Evolutionary conservation across 2,329 filamentous ascomycete genomes (phyloP).

Genomic region (Aspergillus ustus): DNA sequence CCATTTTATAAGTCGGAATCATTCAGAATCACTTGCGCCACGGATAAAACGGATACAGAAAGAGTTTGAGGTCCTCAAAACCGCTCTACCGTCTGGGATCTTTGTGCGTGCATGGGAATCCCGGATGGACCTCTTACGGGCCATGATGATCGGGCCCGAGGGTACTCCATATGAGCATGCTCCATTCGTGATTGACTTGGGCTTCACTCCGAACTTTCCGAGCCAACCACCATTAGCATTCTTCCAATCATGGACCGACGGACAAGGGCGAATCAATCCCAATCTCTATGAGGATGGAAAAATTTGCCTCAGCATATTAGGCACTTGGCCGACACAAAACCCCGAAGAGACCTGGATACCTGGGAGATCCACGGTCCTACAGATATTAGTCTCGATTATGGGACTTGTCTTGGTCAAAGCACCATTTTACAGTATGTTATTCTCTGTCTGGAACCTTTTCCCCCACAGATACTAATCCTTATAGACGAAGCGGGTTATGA

Average conservation of each 20-base stretch:
- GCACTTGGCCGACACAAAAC: conserved; percentile 62
- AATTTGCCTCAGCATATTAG: conserved; percentile 63
- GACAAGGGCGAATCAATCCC: conserved; percentile 60
- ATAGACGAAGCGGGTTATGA: conserved; percentile 66
- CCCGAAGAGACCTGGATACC: conserved; percentile 60
- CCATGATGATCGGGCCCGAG: conserved; percentile 61
- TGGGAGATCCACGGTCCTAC: conserved; percentile 58
- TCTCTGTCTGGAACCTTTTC: neutral
- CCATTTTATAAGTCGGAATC: conserved; percentile 39
- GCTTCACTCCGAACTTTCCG: conserved; percentile 57
- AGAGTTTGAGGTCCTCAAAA: conserved; percentile 62
- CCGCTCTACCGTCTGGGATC: conserved; percentile 59
- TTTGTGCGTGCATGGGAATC: conserved; percentile 65
- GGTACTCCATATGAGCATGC: conserved; percentile 66
- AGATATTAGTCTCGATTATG: conserved; percentile 62
- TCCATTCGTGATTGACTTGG: conserved; percentile 65
- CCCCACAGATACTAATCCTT: conserved; percentile 2
- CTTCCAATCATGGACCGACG: conserved; percentile 64
- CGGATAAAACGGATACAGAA: conserved; percentile 57
- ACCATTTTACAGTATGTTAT: conserved; percentile 61
- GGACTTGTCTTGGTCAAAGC: conserved; percentile 62
- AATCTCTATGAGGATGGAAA: conserved; percentile 68
- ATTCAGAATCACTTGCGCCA: conserved; percentile 29
- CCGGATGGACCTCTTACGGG: conserved; percentile 61
- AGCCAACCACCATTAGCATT: conserved; percentile 57